A percentile compares a stretch with the other conserved stretches of the same genome.
phyloP scores from a whole-genome alignment of 495 filamentous ascomycete genomes.

The Mycothermus thermophilus region DNA sequence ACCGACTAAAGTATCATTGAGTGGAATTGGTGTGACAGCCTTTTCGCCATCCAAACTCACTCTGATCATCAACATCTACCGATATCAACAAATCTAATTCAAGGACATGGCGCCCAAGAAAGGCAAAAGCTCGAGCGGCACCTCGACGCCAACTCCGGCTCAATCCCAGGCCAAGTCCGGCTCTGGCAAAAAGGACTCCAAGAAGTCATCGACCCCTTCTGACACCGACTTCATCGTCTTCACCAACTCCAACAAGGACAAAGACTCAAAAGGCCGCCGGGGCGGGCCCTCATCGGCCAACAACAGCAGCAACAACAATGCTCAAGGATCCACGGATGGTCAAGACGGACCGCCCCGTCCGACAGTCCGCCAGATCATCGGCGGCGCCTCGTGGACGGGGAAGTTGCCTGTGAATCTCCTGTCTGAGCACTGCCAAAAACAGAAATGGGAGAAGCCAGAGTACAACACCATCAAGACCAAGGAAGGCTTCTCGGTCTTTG shows the following conservation, averaged over 20 bases:
- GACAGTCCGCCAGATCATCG: slow-evolving; percentile 75
- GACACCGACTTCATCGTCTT: slow-evolving; percentile 58
- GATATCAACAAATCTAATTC: neutral
- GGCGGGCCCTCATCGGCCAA: slow-evolving; percentile 14
- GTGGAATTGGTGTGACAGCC: no score
- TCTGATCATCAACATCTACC: neutral
- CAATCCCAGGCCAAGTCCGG: slow-evolving; percentile 6
- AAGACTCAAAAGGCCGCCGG: slow-evolving; percentile 39
- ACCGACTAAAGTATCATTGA: no score
- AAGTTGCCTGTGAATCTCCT: slow-evolving; percentile 90
- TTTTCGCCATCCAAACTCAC: neutral
- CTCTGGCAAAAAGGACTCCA: slow-evolving; percentile 17
- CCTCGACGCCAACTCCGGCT: slow-evolving; percentile 19
- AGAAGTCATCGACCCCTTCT: slow-evolving; percentile 21
- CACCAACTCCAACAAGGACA: slow-evolving; percentile 47
- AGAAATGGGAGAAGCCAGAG: slow-evolving; percentile 89
- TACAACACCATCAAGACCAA: slow-evolving; percentile 47
- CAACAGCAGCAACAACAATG: slow-evolving; percentile 1
- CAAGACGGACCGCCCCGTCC: slow-evolving; percentile 51
- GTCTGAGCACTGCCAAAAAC: slow-evolving; percentile 86
- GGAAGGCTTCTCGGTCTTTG: slow-evolving; percentile 61
- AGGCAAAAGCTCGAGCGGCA: slow-evolving; percentile 30
- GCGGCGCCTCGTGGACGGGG: slow-evolving; percentile 92
- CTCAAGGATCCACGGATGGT: slow-evolving; percentile 14
- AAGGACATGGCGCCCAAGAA: slow-evolving; percentile 30